Evolutionary conservation across 768 basidiomycete species (phyloP).

Genomic region (Auriscalpium vulgare): DNA sequence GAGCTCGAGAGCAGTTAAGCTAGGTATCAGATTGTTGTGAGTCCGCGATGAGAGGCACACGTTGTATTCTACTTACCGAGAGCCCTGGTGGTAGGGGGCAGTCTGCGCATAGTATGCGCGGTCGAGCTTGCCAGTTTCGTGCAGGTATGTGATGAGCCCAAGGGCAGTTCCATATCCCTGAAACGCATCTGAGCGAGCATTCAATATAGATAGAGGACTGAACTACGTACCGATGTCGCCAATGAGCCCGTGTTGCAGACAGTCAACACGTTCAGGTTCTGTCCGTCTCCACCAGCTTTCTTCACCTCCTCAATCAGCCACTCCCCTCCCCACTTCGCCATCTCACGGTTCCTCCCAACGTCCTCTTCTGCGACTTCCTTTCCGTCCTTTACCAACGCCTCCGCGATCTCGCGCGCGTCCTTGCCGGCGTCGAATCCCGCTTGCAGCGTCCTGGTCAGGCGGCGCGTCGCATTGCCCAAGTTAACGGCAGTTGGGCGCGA

Average conservation of each 20-base stretch:
- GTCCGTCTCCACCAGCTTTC: conserved; percentile 30
- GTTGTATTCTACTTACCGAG: conserved; percentile 36
- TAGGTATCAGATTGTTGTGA: conserved; percentile 21
- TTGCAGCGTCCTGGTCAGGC: conserved; percentile 49
- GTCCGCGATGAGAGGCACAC: not conserved
- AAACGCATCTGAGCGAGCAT: not conserved
- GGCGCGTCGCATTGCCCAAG: conserved; percentile 75
- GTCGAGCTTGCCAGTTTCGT: conserved; percentile 67
- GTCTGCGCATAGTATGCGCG: conserved; percentile 92
- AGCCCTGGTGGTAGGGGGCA: conserved; percentile 91
- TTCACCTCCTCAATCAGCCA: conserved; percentile 63
- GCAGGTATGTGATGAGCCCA: conserved; percentile 86
- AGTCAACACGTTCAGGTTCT: conserved; percentile 73
- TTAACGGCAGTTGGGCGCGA: conserved; percentile 97
- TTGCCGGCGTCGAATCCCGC: conserved; percentile 29
- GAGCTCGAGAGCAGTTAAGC: conserved; percentile 86
- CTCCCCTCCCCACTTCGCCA: conserved; percentile 79
- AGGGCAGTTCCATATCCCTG: conserved; percentile 95
- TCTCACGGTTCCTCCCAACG: conserved; percentile 74
- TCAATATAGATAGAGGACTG: not conserved
- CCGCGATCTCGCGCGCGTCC: conserved; percentile 35
- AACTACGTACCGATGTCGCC: conserved; percentile 72
- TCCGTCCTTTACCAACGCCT: conserved; percentile 63
- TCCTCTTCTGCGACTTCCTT: conserved; percentile 79
- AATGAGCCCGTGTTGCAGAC: conserved; percentile 97